Evolutionary conservation across 2,329 filamentous ascomycete species (phyloP), one percentile per base, ranked within the genome.

Genomic region (Fusarium acutatum): DNA sequence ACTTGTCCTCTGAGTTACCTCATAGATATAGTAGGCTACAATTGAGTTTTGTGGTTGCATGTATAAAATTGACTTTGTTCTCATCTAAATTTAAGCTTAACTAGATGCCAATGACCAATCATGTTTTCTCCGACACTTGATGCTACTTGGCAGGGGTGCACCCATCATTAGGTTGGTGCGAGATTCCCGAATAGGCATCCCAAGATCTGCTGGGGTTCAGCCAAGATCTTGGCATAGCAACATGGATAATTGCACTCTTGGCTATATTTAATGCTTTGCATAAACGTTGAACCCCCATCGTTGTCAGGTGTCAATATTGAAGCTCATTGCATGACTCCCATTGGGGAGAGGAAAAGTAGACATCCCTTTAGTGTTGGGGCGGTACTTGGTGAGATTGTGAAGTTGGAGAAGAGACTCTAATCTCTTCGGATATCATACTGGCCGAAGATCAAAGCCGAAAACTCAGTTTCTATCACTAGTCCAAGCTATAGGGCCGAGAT

Each of bases 181-280:
- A 41, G 10, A 38, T 53, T 28, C 66, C 59, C 15, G 37, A 59
- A 61, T 32, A 46, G 40, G 59, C 32, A 73, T 38, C 46, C 26
- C 26, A 54, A 30, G 44, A 61, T 58, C 30, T 52, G 18, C 44
- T 37, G 32, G 26, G 20, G n/a, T 32, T 28, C 6, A 32, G 65
- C 65, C 59, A 73, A 60, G 56, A 47, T 6, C 70, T 73, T 73
- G 69, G 60, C 65, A 37, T n/a, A 26, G 6, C 15, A 26, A 52
- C 24, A 32, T 37, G 20, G 12, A 68, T 35, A 32, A 28, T 22
- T 28, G 4, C 43, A 28, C n/a, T 43, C n/a, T 49, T 50, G 32
- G 35, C n/a, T 38, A 7, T 37, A 13, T 38, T 7, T 18, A 38
- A 54, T 40, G 24, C 26, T n/a, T 28, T 40, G 24, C 12, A 54